Evolutionary conservation across 257 asterid genomes (phyloP), one percentile per base, ranked within the genome.

Genomic region (Nicotiana undulata): DNA sequence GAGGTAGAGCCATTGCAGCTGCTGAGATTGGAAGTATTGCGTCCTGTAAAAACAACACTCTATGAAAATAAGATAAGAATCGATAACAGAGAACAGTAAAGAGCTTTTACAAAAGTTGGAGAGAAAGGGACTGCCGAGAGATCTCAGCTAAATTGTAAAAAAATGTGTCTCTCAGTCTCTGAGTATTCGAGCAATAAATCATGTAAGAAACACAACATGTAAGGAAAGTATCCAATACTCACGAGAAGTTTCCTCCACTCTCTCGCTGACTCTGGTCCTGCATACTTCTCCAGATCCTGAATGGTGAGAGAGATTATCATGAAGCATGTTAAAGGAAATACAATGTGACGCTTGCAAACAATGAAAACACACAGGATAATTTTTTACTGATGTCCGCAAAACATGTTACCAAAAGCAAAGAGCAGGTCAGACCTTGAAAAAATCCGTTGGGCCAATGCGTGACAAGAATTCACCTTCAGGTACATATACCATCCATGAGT

Each of bases 181-280:
- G 49, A 6, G 17, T 46, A 81, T 61, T 58, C 22, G 18, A 82
- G 82, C 46, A 58, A 46, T 52, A 10, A 4, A 11, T 60, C 58
- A 16, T 60, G 3, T 26, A 74, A 77, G 53, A 84, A 77, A 63
- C 37, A 7, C 16, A 46, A 64, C 44, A 26, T 56, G 70, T 24
- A 37, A 37, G 77, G 75, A 67, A 80, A 82, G 77, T 28, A 24
- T 68, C 51, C 34, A 66, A 60, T 40, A 86, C 98, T 89, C 82
- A 95, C 99, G 20, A 95, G 99, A 89, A 95, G 98, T 84, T 87
- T 93, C 89, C 88, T 88, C 99, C 99, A 95, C 91, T 95, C 99
- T 87, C 81, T 88, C 77, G 85, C 97, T 29, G 97, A 97, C 83
- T 88, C 83, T 75, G 88, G 91, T 83, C 98, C 97, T 52, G 94